phyloP scores from a whole-genome alignment of 1,284 basidiomycete genomes.

The Inonotus obliquus region DNA sequence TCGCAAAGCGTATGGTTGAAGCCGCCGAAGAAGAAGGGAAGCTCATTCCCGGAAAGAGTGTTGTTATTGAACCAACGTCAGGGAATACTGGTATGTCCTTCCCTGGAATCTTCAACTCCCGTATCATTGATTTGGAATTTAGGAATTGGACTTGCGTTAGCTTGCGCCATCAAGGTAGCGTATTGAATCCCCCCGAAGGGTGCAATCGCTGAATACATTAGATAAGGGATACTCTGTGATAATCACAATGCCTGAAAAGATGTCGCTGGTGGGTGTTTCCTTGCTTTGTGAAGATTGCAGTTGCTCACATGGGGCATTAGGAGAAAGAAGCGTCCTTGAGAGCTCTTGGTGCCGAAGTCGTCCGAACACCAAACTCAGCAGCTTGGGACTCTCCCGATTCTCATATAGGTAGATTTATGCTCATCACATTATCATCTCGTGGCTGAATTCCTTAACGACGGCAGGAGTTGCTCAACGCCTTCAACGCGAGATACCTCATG shows the following conservation, averaged over 20 bases:
- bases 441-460: constrained; percentile 78
- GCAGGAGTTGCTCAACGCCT: constrained; percentile 80
- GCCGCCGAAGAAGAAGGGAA: constrained; percentile 85
- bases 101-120: neutral
- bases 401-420: constrained; percentile 75
- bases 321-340: constrained; percentile 94
- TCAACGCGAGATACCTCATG: constrained; percentile 76
- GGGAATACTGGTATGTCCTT: constrained; percentile 82
- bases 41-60: constrained; percentile 83
- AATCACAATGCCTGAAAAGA: constrained; percentile 95
- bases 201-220: constrained; percentile 69
- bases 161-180: constrained; percentile 85
- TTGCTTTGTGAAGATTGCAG: neutral
- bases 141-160: constrained; percentile 91
- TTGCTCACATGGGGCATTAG: constrained; percentile 28
- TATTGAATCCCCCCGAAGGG: constrained; percentile 11
- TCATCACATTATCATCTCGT: constrained; percentile 44
- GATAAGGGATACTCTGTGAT: constrained; percentile 86
- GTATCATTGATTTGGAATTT: constrained; percentile 9
- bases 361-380: constrained; percentile 91
- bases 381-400: constrained; percentile 82
- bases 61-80: constrained; percentile 91
- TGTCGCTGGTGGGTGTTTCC: constrained; percentile 63
- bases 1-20: constrained; percentile 96
- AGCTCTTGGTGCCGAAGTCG: constrained; percentile 89